phyloP scores from a whole-genome alignment of 805 yeast genomes.

The Kregervanrija pseudodelftensis region DNA sequence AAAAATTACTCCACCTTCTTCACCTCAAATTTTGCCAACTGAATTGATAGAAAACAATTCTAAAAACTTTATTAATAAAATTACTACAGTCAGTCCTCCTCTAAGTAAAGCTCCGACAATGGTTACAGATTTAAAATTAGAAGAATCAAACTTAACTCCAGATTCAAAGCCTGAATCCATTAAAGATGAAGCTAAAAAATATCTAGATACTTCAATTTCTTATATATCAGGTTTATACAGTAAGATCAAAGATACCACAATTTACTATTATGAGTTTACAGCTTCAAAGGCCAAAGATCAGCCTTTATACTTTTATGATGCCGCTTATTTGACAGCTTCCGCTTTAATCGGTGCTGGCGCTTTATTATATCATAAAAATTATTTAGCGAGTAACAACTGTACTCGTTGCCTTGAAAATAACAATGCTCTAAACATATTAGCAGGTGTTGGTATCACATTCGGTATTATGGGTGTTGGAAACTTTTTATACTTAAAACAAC shows the following conservation, averaged over 20 bases:
- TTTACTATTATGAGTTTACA: neutral
- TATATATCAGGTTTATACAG: neutral
- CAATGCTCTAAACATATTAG: conserved; percentile 3
- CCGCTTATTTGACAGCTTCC: conserved; percentile 3
- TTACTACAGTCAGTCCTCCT: no score
- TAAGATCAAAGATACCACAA: neutral
- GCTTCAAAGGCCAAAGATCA: neutral
- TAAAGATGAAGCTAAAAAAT: neutral
- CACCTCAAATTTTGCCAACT: no score
- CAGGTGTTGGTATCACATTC: conserved; percentile 3
- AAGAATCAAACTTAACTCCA: neutral
- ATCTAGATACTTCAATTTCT: neutral
- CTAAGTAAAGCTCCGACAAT: no score
- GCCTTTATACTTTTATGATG: conserved; percentile 8
- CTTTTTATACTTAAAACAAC: conserved; percentile 8
- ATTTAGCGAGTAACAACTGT: conserved; percentile 3
- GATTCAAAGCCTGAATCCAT: neutral
- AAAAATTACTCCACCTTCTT: no score
- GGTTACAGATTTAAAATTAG: no score
- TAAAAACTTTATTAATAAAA: no score
- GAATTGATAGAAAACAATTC: no score
- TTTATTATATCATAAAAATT: conserved; percentile 4
- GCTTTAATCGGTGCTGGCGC: conserved; percentile 4
- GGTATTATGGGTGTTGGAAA: conserved; percentile 11
- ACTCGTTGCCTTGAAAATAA: conserved; percentile 1